Conservation (phyloP, 805 yeast genomes). For the Metschnikowia noctiluminum region DNA sequence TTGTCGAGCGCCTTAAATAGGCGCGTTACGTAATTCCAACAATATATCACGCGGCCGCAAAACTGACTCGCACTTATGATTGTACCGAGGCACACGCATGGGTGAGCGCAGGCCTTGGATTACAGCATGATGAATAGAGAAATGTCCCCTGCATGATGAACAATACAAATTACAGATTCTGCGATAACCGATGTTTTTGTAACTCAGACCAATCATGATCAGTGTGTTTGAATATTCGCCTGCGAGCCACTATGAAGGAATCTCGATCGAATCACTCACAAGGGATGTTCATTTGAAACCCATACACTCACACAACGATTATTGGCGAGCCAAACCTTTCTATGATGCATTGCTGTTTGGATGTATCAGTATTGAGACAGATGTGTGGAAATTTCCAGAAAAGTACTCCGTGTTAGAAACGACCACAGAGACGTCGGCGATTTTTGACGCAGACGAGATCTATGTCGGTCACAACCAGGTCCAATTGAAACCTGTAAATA, state of each 20-base stretch:
- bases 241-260: background rate
- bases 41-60: background rate
- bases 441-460: conserved; percentile 27
- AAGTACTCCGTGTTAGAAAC: conserved; percentile 30
- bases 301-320: conserved; percentile 69
- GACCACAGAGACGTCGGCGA: conserved; percentile 21
- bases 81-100: background rate
- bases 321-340: conserved; percentile 58
- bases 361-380: conserved; percentile 61
- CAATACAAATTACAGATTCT: too few relatives aligned
- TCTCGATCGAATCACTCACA: conserved; percentile 26
- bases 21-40: background rate
- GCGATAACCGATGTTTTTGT: background rate
- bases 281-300: conserved; percentile 40
- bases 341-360: conserved; percentile 58
- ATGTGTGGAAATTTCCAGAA: conserved; percentile 50
- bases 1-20: conserved; percentile 7
- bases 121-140: background rate
- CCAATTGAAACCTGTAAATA: conserved; percentile 43
- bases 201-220: conserved; percentile 6
- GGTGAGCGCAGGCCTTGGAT: background rate
- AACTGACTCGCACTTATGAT: too few relatives aligned
- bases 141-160: background rate
- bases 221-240: conserved; percentile 8
- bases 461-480: conserved; percentile 63